phyloP scores from a whole-genome alignment of 192 early-diverging fungal species.

The Coemansia sp. region DNA sequence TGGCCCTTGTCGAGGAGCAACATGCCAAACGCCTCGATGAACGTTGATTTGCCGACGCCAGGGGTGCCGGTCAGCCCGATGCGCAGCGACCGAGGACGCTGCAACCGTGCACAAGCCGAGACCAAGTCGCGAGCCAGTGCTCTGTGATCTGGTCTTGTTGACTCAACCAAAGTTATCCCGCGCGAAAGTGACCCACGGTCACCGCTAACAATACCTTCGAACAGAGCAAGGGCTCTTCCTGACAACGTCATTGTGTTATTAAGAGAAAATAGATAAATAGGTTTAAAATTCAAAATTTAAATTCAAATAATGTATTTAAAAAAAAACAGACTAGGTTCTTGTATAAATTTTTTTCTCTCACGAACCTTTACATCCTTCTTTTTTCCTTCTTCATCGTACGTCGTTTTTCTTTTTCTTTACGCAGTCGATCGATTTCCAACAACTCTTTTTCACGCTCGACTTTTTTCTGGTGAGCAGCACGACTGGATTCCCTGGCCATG shows the following conservation, averaged over 20 bases:
- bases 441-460: constrained; percentile 39
- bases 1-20: constrained; percentile 66
- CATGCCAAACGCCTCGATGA: constrained; percentile 83
- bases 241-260: neutral
- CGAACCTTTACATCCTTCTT: constrained; percentile 31
- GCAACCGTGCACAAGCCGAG: constrained; percentile 42
- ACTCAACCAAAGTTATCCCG: constrained; percentile 62
- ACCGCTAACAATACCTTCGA: constrained; percentile 31
- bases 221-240: constrained; percentile 12
- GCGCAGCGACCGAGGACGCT: constrained; percentile 58
- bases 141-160: constrained; percentile 64
- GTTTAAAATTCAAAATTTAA: neutral
- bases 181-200: constrained; percentile 34
- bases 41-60: constrained; percentile 85
- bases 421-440: constrained; percentile 18
- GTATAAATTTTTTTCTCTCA: constrained; percentile 8
- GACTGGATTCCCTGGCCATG: constrained; percentile 19
- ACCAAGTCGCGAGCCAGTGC: constrained; percentile 64
- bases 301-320: constrained; percentile 6
- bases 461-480: constrained; percentile 37
- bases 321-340: constrained; percentile 16
- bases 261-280: neutral
- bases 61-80: constrained; percentile 80
- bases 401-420: constrained; percentile 34
- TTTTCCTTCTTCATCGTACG: constrained; percentile 48